A percentile compares a stretch with the other conserved stretches of the same genome.
phyloP scores from a whole-genome alignment of 345 rosid genomes.

The Moricandia moricandioides region DNA sequence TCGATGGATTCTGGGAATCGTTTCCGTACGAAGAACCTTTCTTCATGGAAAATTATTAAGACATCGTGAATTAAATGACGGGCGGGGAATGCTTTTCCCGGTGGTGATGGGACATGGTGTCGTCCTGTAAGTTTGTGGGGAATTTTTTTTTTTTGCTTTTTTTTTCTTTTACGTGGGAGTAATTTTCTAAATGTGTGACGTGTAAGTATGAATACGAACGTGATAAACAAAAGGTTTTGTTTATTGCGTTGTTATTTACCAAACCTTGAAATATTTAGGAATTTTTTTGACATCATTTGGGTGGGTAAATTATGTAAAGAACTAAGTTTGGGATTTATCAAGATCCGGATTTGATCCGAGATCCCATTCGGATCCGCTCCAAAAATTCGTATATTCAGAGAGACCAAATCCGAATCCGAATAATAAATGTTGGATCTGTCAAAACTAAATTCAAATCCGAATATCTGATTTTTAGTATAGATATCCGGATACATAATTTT shows the following conservation, averaged over 20 bases:
- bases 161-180: conserved; percentile 18
- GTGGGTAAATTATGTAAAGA: neutral
- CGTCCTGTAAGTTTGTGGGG: conserved; percentile 9
- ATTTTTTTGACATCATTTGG: neutral
- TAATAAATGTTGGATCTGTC: no score
- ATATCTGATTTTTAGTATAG: no score
- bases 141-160: neutral
- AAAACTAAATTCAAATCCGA: no score
- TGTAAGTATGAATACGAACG: conserved; percentile 17
- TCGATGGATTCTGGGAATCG: conserved; percentile 48
- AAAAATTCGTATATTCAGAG: no score
- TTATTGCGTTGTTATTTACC: neutral
- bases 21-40: conserved; percentile 40
- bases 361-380: no score
- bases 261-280: neutral
- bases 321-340: no score
- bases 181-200: conserved; percentile 32
- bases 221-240: conserved; percentile 2
- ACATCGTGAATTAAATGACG: neutral
- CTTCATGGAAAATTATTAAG: conserved; percentile 25
- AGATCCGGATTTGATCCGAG: no score
- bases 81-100: neutral
- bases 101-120: conserved; percentile 3
- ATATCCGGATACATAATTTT: no score
- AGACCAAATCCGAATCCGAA: no score